Evolutionary conservation across 257 asterid species (phyloP).

Genomic region (Solanum dulcamara): DNA sequence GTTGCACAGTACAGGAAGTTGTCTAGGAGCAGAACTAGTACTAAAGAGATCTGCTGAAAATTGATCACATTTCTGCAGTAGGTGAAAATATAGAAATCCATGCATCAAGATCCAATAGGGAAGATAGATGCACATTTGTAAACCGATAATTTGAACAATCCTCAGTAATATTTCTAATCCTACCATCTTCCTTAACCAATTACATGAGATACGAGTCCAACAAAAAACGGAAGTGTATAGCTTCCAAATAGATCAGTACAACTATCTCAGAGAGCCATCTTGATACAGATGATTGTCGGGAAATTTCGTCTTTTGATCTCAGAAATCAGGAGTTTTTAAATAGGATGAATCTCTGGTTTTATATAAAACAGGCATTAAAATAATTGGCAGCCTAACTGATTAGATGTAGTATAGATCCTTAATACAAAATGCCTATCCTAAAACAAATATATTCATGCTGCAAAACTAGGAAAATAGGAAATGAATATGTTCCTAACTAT

Average conservation of each 20-base stretch:
- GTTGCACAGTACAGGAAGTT: constrained; percentile 68
- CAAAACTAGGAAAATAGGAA: background rate
- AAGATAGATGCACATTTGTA: background rate
- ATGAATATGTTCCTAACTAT: background rate
- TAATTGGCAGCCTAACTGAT: background rate
- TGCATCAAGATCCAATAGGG: background rate
- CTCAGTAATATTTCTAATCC: background rate
- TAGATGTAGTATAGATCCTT: background rate
- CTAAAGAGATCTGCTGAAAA: constrained; percentile 66
- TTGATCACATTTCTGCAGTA: constrained; percentile 76
- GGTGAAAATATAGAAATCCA: background rate
- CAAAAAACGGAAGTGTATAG: background rate
- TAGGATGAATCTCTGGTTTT: background rate
- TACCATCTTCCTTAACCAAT: background rate
- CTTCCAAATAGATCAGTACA: background rate
- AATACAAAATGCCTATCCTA: background rate
- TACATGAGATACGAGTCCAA: background rate
- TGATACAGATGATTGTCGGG: background rate
- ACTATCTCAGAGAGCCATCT: background rate
- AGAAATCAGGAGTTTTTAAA: background rate
- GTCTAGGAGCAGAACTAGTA: constrained; percentile 29
- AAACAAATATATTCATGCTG: background rate
- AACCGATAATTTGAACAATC: background rate
- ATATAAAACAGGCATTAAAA: background rate
- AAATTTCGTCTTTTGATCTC: background rate